Evolutionary conservation across 1,284 basidiomycete species (phyloP), one percentile per base, ranked within the genome.

Genomic region (Cutaneotrichosporon arboriforme): DNA sequence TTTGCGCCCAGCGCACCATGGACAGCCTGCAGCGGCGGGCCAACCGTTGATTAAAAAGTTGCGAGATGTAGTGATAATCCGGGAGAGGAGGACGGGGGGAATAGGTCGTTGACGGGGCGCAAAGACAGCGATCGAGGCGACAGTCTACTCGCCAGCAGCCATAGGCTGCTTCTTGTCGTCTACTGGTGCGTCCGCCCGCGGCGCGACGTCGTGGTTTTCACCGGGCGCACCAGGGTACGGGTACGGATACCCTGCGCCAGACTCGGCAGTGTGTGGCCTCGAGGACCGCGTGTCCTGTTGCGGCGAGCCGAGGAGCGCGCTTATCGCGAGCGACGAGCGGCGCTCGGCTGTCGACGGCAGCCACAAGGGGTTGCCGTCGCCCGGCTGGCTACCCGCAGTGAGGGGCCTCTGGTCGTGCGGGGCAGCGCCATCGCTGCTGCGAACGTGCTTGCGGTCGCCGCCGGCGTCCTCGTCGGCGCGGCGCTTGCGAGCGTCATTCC

Each of bases 221-320:
- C 21, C 37, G 9, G 46, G 46, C 10, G 37, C 46, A n/a, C 39
- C 47, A 2, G 38, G 17, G 33, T 49, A 49, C 20, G 47, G 47
- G 39, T 49, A 49, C 8, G 47, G 23, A 31, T 33, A 50, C 22
- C 43, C 43, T 15, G 46, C 37, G 38, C 46, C 46, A 15, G 35
- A 22, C 15, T 47, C 54, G 4, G 46, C 55, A 14, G 61, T 61
- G 10, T 37, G 33, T 9, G 69, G 67, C 41, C 67, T 51, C 7
- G 64, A 63, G 13, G 33, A 14, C 9, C 23, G 18, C 12, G 49
- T 43, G 10, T 59, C 58, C 40, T 69, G 67, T 49, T 66, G 65
- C 31, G 70, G 70, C n/a, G 68, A 68, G 7, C 69, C 72, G 3
- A 73, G 55, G 20, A 73, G 52, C 15, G 72, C 72, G 23, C 65